Evolutionary conservation across 805 yeast genomes (phyloP).

Genomic region (Suhomyces canberraensis): DNA sequence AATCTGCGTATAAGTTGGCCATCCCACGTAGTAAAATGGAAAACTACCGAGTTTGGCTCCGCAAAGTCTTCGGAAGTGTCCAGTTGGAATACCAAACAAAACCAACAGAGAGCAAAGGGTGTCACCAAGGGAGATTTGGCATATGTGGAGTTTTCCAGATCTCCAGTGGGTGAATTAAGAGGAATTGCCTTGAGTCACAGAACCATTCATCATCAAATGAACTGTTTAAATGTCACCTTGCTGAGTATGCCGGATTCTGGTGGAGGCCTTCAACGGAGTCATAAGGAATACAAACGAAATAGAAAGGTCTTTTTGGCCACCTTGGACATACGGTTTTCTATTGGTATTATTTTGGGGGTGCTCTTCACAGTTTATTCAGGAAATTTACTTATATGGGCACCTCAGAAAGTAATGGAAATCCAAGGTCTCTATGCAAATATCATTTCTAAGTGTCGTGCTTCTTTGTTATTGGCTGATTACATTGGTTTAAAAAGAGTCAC

Average conservation of each 20-base stretch:
- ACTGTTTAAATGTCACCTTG: conserved; percentile 63
- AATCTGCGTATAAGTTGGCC: conserved; percentile 64
- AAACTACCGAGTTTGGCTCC: conserved; percentile 82
- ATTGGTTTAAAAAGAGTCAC: conserved; percentile 86
- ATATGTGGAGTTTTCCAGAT: conserved; percentile 86
- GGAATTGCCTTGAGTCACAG: conserved; percentile 93
- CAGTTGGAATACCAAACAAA: conserved; percentile 20
- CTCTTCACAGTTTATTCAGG: conserved; percentile 83
- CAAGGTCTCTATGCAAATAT: conserved; percentile 87
- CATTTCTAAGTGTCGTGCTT: conserved; percentile 65
- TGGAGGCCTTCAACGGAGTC: conserved; percentile 45
- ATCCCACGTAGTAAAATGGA: conserved; percentile 68
- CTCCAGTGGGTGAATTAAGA: conserved; percentile 85
- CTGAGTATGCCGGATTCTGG: conserved; percentile 63
- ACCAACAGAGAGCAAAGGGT: conserved; percentile 12
- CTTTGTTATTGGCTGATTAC: conserved; percentile 80
- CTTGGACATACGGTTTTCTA: conserved; percentile 50
- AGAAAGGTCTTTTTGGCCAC: conserved; percentile 53
- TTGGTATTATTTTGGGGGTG: conserved; percentile 82
- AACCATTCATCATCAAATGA: conserved; percentile 86
- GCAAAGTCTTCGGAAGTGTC: conserved; percentile 37
- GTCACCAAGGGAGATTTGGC: conserved; percentile 57
- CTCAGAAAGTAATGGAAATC: conserved; percentile 65
- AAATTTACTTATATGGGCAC: conserved; percentile 74
- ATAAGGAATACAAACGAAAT: conserved; percentile 31